Evolutionary conservation across 257 asterid species (phyloP).

Genomic region (Nicotiana attenuata): DNA sequence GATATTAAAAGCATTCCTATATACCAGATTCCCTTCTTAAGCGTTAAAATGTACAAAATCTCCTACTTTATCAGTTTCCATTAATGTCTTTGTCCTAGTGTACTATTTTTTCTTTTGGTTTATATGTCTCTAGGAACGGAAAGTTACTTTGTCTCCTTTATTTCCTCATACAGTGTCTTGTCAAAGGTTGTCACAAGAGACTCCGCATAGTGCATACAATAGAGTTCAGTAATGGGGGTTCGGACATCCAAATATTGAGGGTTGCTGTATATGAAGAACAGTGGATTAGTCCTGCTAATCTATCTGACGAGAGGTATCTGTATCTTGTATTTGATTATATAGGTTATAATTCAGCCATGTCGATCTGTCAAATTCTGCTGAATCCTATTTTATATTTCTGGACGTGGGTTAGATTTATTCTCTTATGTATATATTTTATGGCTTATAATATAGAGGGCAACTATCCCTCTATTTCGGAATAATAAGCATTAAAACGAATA

Average conservation of each 20-base stretch:
- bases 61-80: not conserved
- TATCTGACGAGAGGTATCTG: constrained; percentile 64
- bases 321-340: constrained; percentile 3
- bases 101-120: not conserved
- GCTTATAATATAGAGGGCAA: not conserved
- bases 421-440: not conserved
- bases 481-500: not conserved
- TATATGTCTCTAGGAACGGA: not conserved
- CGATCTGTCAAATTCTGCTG: not conserved
- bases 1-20: not conserved
- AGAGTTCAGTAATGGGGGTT: constrained; percentile 89
- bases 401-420: not conserved
- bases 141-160: constrained; percentile 2
- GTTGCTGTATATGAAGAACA: constrained; percentile 94
- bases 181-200: constrained; percentile 96
- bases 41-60: not conserved
- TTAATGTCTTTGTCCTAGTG: not conserved
- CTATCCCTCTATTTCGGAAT: not conserved
- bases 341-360: not conserved
- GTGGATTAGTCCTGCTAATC: constrained; percentile 82
- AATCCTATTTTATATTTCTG: not conserved
- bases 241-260: constrained; percentile 90
- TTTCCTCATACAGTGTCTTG: constrained; percentile 62
- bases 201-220: constrained; percentile 89
- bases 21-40: not conserved